Evolutionary conservation across 1,284 basidiomycete species (phyloP), one percentile per base, ranked within the genome.

Genomic region (Sphaerobolus stellatus): DNA sequence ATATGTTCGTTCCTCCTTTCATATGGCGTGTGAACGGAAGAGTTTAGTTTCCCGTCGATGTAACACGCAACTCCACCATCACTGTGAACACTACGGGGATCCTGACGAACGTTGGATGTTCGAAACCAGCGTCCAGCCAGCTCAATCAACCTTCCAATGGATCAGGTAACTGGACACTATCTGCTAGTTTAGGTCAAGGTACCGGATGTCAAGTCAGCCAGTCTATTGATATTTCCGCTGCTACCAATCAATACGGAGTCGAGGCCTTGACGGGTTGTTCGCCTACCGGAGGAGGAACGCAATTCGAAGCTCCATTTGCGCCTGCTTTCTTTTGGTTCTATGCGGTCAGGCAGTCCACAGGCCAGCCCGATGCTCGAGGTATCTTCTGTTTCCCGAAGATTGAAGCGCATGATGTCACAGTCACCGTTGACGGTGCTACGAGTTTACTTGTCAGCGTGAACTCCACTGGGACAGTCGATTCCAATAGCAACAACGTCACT

Each of bases 291-390:
- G 14, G 56, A 47, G 60, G 65, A 13, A 56, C 66, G 7, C 56
- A 51, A 8, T 43, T 69, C 16, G 67, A 76, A 38, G 56, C 71
- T n/a, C 57, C 70, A 18, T 78, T 81, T 54, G 74, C 72, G 41
- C 81, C 83, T 2, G 79, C 86, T 33, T 76, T 85, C 71, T 87
- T 86, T 59, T 86, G 84, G 84, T 85, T 67, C 51, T 77, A 18
- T 59, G 70, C 62, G 18, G 63, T 66, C 34, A 66, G 58, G 22
- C 58, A 29, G 18, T 14, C 28, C 9, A 40, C 30, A 16, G 44
- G 36, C 8, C 31, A 45, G 20, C 65, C 70, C 8, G 70, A 80
- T 54, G 77, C 75, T 0, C 70, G 72, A 48, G 76, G 74, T 3
- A 73, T 86, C 3, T 84, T 84, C 58, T 87, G 84, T 61, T 59